A percentile compares a stretch with the other conserved stretches of the same genome.
Evolutionary conservation across 495 filamentous ascomycete species (phyloP).

Genomic region (Penicillium arizonense): DNA sequence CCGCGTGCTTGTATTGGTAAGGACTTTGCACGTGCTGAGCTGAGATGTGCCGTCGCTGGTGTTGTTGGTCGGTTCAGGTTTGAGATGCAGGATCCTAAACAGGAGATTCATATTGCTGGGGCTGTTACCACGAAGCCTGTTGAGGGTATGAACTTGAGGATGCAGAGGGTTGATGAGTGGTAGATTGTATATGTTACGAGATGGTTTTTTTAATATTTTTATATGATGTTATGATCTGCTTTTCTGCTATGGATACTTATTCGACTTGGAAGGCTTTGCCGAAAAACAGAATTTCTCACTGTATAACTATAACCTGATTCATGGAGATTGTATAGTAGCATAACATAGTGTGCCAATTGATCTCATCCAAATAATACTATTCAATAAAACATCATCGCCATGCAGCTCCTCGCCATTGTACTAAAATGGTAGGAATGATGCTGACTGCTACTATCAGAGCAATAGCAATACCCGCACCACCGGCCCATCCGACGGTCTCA

Average conservation of each 20-base stretch:
- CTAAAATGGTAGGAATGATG: conserved; percentile 42
- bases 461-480: conserved; percentile 40
- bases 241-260: not conserved
- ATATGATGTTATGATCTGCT: not conserved
- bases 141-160: conserved; percentile 62
- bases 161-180: conserved; percentile 64
- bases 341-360: too few species aligned
- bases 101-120: conserved; percentile 57
- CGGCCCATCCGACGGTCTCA: conserved; percentile 38
- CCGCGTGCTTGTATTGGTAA: conserved; percentile 51
- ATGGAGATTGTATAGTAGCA: not conserved
- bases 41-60: conserved; percentile 36
- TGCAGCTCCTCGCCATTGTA: conserved; percentile 33
- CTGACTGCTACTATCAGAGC: conserved; percentile 44
- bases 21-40: conserved; percentile 44
- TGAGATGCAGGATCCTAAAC: conserved; percentile 60
- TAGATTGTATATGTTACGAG: conserved; percentile 21
- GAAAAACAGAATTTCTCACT: too few species aligned
- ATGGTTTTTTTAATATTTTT: too few species aligned
- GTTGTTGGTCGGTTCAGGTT: conserved; percentile 37
- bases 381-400: conserved; percentile 17
- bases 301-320: not conserved
- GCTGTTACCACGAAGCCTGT: conserved; percentile 65
- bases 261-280: not conserved
- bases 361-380: not conserved